Evolutionary conservation across 352 stramenopile genomes (phyloP).

Genomic region (Globisporangium rhizosaccharum): DNA sequence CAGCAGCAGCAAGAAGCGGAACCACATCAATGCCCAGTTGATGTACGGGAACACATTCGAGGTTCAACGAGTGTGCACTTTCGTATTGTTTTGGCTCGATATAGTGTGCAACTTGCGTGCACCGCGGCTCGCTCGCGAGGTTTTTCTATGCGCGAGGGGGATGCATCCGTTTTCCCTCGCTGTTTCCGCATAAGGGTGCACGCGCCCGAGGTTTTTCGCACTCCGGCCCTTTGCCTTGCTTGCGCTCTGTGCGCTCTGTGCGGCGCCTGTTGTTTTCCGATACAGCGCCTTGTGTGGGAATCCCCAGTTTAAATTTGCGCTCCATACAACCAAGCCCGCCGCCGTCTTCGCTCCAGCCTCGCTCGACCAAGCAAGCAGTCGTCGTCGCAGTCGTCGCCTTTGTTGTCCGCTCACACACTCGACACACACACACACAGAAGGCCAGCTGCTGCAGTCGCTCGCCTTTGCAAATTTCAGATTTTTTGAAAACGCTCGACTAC

Average conservation of each 20-base stretch:
- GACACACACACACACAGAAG: neutral
- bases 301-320: conserved; percentile 68
- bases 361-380: neutral
- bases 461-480: conserved; percentile 31
- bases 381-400: too few species aligned
- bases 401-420: neutral
- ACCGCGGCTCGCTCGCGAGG: neutral
- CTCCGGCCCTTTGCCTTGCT: neutral
- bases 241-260: neutral
- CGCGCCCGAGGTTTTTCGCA: conserved; percentile 16
- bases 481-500: conserved; percentile 15
- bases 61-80: neutral
- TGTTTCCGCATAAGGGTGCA: conserved; percentile 12
- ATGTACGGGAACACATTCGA: neutral
- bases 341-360: conserved; percentile 3
- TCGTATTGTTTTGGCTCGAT: neutral
- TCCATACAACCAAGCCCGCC: conserved; percentile 26
- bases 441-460: neutral
- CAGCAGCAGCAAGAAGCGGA: neutral
- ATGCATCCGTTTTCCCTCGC: conserved; percentile 7
- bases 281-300: conserved; percentile 15
- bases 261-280: conserved; percentile 17
- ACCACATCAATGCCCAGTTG: neutral
- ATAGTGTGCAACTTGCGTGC: neutral
- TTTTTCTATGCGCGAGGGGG: conserved; percentile 5